phyloP scores from a whole-genome alignment of 2,329 filamentous ascomycete species.

The Aureobasidium sp. region DNA sequence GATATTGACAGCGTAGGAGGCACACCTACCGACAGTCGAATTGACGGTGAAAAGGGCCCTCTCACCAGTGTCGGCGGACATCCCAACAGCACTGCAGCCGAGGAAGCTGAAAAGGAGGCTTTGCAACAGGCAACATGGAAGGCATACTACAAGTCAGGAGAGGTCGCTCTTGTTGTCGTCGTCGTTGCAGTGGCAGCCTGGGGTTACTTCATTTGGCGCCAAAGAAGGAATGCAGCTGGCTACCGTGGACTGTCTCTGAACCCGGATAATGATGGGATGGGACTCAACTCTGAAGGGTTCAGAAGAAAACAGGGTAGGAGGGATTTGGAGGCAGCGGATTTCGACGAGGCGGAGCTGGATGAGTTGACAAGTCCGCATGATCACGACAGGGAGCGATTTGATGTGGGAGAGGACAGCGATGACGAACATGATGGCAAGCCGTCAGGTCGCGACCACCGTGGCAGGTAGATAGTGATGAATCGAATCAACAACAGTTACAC shows the following conservation, averaged over 20 bases:
- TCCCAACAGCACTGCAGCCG: slow-evolving; percentile 57
- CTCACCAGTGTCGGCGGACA: slow-evolving; percentile 71
- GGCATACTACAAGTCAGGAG: slow-evolving; percentile 81
- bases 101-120: slow-evolving; percentile 60
- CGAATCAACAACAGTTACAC: neutral
- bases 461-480: neutral
- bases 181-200: slow-evolving; percentile 64
- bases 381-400: slow-evolving; percentile 22
- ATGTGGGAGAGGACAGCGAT: slow-evolving; percentile 17
- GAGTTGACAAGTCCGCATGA: slow-evolving; percentile 38
- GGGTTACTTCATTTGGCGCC: slow-evolving; percentile 62
- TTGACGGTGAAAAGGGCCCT: slow-evolving; percentile 78
- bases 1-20: slow-evolving; percentile 87
- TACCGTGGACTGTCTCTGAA: slow-evolving; percentile 38
- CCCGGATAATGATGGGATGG: slow-evolving; percentile 39
- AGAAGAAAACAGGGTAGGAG: slow-evolving; percentile 32
- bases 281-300: slow-evolving; percentile 38
- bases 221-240: slow-evolving; percentile 41
- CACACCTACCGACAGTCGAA: slow-evolving; percentile 65
- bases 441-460: neutral
- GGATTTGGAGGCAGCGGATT: slow-evolving; percentile 56
- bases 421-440: neutral
- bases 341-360: slow-evolving; percentile 56
- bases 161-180: slow-evolving; percentile 77
- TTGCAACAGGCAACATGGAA: slow-evolving; percentile 78